Conservation (phyloP, 495 filamentous ascomycete species). For the Penicillium longicatenatum region DNA sequence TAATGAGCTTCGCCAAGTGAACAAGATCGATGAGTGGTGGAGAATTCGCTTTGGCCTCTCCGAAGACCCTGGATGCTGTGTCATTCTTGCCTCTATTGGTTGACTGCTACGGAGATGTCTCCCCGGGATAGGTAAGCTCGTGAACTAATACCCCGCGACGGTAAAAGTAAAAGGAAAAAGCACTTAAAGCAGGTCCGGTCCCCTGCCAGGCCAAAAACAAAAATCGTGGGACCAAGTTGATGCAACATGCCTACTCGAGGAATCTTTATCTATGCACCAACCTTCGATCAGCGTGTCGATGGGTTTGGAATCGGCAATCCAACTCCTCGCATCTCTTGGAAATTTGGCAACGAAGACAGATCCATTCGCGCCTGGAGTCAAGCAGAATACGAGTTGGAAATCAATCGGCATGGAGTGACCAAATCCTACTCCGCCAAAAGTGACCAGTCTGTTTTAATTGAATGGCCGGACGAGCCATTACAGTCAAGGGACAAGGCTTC, state of each 20-base stretch:
- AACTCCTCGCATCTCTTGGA: neutral
- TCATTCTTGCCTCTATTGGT: neutral
- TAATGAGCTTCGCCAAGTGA: neutral
- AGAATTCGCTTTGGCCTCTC: neutral
- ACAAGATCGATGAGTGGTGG: neutral
- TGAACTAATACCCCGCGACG: neutral
- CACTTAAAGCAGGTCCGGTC: neutral
- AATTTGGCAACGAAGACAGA: neutral
- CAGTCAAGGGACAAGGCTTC: constrained; percentile 3
- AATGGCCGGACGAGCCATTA: constrained; percentile 13
- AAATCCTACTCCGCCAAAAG: neutral
- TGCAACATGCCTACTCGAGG: neutral
- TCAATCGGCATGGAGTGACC: neutral
- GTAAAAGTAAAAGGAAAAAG: too few relatives aligned
- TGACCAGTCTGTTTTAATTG: constrained; percentile 9
- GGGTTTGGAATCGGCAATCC: constrained; percentile 1
- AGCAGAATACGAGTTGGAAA: constrained; percentile 10
- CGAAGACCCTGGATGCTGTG: neutral
- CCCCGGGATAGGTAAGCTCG: neutral
- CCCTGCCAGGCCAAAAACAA: neutral
- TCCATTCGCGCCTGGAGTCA: constrained; percentile 2
- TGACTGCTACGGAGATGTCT: neutral
- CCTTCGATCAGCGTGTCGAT: neutral
- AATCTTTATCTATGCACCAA: neutral
- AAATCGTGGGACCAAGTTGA: neutral